Percentiles rank a stretch among this genome's conserved stretches.
phyloP scores from a whole-genome alignment of 2,329 filamentous ascomycete species.

The Sphaerulina populicola region DNA sequence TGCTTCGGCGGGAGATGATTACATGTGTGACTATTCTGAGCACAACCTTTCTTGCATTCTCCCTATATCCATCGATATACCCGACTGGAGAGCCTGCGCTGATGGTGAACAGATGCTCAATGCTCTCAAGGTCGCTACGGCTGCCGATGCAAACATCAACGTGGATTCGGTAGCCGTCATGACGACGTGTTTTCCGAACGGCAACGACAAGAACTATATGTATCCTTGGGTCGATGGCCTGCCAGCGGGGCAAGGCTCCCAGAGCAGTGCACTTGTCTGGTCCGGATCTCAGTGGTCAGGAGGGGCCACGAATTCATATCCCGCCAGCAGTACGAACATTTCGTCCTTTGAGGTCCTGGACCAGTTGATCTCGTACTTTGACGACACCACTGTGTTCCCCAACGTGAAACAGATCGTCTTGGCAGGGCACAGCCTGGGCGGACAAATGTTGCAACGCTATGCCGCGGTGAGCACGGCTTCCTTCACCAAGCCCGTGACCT shows the following conservation, averaged over 20 bases:
- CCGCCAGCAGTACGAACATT: slow-evolving; percentile 17
- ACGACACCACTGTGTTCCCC: slow-evolving; percentile 27
- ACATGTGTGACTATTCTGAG: slow-evolving; percentile 5
- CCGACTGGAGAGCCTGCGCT: background rate
- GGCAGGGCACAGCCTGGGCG: slow-evolving; percentile 33
- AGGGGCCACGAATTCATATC: slow-evolving; percentile 32
- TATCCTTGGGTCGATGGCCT: slow-evolving; percentile 30
- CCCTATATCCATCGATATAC: background rate
- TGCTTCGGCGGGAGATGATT: slow-evolving; percentile 5
- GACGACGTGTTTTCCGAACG: slow-evolving; percentile 32
- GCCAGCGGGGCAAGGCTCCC: slow-evolving; percentile 25
- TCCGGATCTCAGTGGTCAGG: slow-evolving; percentile 29
- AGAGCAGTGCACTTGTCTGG: slow-evolving; percentile 31
- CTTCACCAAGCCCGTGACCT: slow-evolving; percentile 24
- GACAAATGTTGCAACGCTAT: slow-evolving; percentile 31
- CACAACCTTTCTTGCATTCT: background rate
- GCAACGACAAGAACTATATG: slow-evolving; percentile 28
- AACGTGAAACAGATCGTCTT: slow-evolving; percentile 33
- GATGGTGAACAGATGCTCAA: slow-evolving; percentile 21
- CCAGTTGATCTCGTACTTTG: slow-evolving; percentile 30
- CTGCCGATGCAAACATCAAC: slow-evolving; percentile 24
- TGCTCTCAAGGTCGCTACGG: slow-evolving; percentile 25
- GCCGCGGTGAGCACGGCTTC: slow-evolving; percentile 26
- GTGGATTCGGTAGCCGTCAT: slow-evolving; percentile 28
- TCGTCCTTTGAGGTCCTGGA: slow-evolving; percentile 31